phyloP scores from a whole-genome alignment of 768 basidiomycete species.

The Zangia roseola region DNA sequence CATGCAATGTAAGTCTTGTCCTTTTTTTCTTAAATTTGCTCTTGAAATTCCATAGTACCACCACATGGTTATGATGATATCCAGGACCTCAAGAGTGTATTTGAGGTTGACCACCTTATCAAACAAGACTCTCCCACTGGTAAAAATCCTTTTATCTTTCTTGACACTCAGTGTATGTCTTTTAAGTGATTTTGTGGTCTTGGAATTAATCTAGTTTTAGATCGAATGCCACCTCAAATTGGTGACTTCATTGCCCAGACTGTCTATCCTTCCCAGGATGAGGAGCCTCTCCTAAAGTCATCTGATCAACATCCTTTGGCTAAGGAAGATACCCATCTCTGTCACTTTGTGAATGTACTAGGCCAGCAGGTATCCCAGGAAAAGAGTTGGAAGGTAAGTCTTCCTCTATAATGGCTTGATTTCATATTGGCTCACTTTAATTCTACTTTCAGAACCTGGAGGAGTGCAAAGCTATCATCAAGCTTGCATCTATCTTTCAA shows the following conservation, averaged over 20 bases:
- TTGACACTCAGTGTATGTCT: slow-evolving; percentile 72
- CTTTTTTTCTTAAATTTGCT: slow-evolving; percentile 30
- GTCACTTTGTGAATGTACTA: slow-evolving; percentile 62
- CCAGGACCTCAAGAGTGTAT: slow-evolving; percentile 65
- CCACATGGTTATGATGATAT: slow-evolving; percentile 76
- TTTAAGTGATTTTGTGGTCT: background rate
- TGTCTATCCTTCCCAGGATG: slow-evolving; percentile 53
- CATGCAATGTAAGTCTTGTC: slow-evolving; percentile 51
- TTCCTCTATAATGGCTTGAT: background rate
- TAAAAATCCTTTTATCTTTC: slow-evolving; percentile 44
- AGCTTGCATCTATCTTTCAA: slow-evolving; percentile 58
- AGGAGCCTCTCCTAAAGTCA: slow-evolving; percentile 46
- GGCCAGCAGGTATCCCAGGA: slow-evolving; percentile 35
- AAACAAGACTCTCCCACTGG: slow-evolving; percentile 16
- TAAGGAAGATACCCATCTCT: slow-evolving; percentile 41
- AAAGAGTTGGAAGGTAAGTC: slow-evolving; percentile 41
- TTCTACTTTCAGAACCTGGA: slow-evolving; percentile 48
- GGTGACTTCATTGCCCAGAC: slow-evolving; percentile 67
- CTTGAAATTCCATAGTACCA: slow-evolving; percentile 53
- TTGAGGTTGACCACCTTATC: slow-evolving; percentile 68
- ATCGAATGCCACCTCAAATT: slow-evolving; percentile 83
- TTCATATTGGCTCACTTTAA: background rate
- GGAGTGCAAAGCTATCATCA: slow-evolving; percentile 56
- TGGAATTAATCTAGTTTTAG: slow-evolving; percentile 36
- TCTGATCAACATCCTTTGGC: slow-evolving; percentile 47